Base-by-base conservation (phyloP, 148 eudicot genomes). In the Chenopodium suecicum region DNA sequence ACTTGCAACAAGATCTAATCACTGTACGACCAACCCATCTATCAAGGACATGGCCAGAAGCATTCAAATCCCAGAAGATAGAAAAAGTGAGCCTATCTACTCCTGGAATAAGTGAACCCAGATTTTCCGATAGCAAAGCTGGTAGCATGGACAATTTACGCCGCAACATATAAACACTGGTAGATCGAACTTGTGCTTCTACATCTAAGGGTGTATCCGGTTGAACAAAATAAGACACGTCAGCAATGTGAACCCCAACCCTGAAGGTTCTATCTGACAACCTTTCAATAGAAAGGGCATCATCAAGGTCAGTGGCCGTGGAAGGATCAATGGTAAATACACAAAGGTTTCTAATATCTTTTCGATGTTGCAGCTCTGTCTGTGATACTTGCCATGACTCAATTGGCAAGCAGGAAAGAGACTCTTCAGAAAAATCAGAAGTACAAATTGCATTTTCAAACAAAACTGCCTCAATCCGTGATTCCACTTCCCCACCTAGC, bases 211-310 rank as follows among this genome's bases (percentile, higher is more conserved):
- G 85, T 20, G 98, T 91, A 78, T 92, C 90, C 6, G 97, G 98
- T 70, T 83, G 87, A 70, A 95, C 98, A 88, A 95, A 95, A 79
- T 92, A 91, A 3, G 99, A 93, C 10, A 84, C 98, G 84, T 95
- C 99, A 72, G 99, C 92, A 27, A 95, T 94, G 82, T 95, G 99
- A 69, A 95, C 98, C 64, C 99, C 99, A 4, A 94, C 92, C 85
- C 94, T 89, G 74, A 79, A 86, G 32, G 78, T 77, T 47, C 88
- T 92, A 82, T 75, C 76, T 20, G 92, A 78, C 66, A 91, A 46
- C 87, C 74, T 93, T 83, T 95, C 92, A 71, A 94, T 85, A n/a
- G 99, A 95, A 31, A 95, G 84, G 41, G 98, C 99, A 88, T 95
- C 99, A 84, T 95, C 99, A 37, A 93, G 91, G 87, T 95, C 99